Evolutionary conservation across 1,284 basidiomycete genomes (phyloP), one percentile per base, ranked within the genome.

Genomic region (Exobasidium cylindrosporum): DNA sequence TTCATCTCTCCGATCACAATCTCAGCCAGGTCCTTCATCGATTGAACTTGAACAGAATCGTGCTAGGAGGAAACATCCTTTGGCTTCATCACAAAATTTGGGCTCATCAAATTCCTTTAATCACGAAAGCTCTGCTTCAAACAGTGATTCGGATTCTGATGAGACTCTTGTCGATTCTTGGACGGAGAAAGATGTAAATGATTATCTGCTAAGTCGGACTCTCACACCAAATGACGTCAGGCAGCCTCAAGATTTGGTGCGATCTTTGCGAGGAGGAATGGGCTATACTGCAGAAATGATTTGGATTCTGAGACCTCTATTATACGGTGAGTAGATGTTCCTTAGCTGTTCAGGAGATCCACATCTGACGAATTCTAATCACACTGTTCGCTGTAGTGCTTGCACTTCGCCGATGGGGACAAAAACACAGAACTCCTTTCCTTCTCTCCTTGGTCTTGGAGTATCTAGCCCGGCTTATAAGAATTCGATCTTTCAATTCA

Each of bases 241-340:
- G 47, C 62, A 62, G 10, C 69, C 76, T 3, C n/a, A 23, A 44
- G 57, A 58, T 45, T 44, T 60, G 26, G 58, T 60, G 14, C n/a
- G 53, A 10, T 30, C 23, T 17, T 6, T 60, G 47, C 13, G n/a
- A 31, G 40, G 31, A 23, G 21, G 50, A 1, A 54, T 56, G 59
- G 59, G 59, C 6, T 21, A 17, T 24, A 32, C 29, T 32, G 73
- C 77, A 7, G 78, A 80, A 62, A 53, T 77, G 21, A 72, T 79
- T 45, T 80, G 73, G 72, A 80, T 80, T 59, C 47, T 79, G 0
- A 54, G 78, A 4, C 78, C 78, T 2, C 61, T 80, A 0, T 60
- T 80, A 30, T 79, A 80, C 59, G 76, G 76, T 80, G 17, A 57
- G 73, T 65, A 10, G 0, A 3, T 13, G 7, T 44, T n/a, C n/a